Conservation (phyloP, 2,329 filamentous ascomycete species). For the Aspergillus brunneoviolaceus region DNA sequence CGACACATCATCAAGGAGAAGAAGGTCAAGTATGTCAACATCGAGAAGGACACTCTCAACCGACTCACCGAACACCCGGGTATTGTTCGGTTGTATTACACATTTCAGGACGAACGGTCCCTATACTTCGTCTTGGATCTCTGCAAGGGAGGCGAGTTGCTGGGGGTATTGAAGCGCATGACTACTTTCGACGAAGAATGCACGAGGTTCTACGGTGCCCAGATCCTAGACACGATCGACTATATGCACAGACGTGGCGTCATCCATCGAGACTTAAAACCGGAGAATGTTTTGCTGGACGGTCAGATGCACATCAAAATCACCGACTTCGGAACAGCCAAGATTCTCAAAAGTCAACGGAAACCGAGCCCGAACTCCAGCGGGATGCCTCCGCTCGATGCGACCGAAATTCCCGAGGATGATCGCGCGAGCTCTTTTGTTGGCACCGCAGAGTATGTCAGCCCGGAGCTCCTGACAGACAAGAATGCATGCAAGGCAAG, state of each 20-base stretch:
- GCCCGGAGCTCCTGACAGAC: constrained; percentile 91
- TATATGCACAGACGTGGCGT: constrained; percentile 98
- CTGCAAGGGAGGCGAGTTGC: constrained; percentile 84
- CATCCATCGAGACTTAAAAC: constrained; percentile 94
- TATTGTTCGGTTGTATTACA: constrained; percentile 95
- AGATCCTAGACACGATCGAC: constrained; percentile 93
- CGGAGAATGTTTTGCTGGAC: constrained; percentile 93
- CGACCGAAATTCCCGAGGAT: constrained; percentile 60
- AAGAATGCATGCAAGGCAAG: constrained; percentile 98
- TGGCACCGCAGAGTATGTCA: constrained; percentile 96
- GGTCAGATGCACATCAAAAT: constrained; percentile 98
- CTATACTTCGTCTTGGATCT: constrained; percentile 96
- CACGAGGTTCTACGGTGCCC: constrained; percentile 87
- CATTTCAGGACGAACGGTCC: constrained; percentile 94
- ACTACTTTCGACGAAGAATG: constrained; percentile 94
- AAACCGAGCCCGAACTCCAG: constrained; percentile 49
- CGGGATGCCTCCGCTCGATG: constrained; percentile 49
- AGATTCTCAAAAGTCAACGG: constrained; percentile 65
- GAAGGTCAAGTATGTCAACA: constrained; percentile 99
- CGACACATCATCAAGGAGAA: constrained; percentile 99
- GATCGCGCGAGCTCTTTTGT: constrained; percentile 90
- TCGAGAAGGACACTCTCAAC: constrained; percentile 97
- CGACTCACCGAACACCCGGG: constrained; percentile 94
- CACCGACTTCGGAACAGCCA: constrained; percentile 98
- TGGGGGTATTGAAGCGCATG: constrained; percentile 91